Evolutionary conservation across 345 rosid genomes (phyloP).

Genomic region (Ricinus communis): DNA sequence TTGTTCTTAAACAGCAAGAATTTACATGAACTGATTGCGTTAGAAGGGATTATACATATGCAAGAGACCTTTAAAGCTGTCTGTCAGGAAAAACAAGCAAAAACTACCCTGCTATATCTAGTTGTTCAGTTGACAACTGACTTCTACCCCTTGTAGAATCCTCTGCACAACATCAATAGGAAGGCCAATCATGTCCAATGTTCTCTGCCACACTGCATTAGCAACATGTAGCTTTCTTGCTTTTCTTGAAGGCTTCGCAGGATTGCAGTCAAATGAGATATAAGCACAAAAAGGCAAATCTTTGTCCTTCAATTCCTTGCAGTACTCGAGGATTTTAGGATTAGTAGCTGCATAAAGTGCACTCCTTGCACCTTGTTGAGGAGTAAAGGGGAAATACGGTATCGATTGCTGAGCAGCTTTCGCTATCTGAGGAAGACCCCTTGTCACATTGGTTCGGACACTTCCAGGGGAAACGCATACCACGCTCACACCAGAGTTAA

Average conservation of each 20-base stretch:
- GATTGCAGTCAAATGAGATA: slow-evolving; percentile 14
- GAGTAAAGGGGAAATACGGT: slow-evolving; percentile 5
- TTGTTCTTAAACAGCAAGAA: too few species aligned
- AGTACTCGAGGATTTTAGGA: slow-evolving; percentile 13
- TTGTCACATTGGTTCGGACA: slow-evolving; percentile 22
- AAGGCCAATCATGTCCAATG: slow-evolving; percentile 27
- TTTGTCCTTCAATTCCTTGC: slow-evolving; percentile 9
- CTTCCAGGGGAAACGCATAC: slow-evolving; percentile 20
- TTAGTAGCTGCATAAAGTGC: slow-evolving; percentile 18
- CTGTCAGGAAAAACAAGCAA: too few species aligned
- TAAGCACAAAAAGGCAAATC: slow-evolving; percentile 17
- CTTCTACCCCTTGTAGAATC: slow-evolving; percentile 14
- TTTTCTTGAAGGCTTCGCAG: slow-evolving; percentile 3
- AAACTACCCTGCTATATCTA: too few species aligned
- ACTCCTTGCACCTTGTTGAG: slow-evolving; percentile 22
- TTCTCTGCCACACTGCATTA: slow-evolving; percentile 17
- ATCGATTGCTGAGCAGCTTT: slow-evolving; percentile 3
- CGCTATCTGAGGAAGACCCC: slow-evolving; percentile 16
- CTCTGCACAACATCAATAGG: slow-evolving; percentile 18
- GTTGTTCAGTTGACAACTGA: slow-evolving; percentile 7
- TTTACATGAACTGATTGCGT: too few species aligned
- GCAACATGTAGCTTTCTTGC: slow-evolving; percentile 8
- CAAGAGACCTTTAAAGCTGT: too few species aligned
- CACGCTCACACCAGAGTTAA: slow-evolving; percentile 3
- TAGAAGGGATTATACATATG: too few species aligned